Base-by-base conservation (phyloP, 2,329 filamentous ascomycete genomes). In the Aspergillus alliaceus region DNA sequence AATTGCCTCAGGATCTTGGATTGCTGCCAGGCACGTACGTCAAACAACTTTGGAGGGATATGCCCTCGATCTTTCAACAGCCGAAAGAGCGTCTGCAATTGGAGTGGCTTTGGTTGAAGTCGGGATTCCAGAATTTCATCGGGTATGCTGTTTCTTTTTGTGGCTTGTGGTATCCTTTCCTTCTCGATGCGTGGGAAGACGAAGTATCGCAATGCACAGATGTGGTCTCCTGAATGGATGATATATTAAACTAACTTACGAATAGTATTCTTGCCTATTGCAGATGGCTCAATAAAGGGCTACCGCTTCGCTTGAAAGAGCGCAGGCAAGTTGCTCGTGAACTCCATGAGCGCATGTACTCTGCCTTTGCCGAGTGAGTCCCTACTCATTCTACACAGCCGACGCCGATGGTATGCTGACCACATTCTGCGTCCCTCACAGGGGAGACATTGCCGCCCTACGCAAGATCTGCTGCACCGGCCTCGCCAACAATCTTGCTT, bases 271-370 rank as follows among this genome's bases (percentile, higher is more conserved):
- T 74, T 34, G 59, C 64, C 35, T 73, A 73, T 56, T 66, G 62
- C 60, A 75, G 73, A 64, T 70, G 63, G 51, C 51, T 69, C 27
- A 69, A 69, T 56, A 71, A 64, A 44, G 65, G 64, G 12, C 56
- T 72, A 25, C 74, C 75, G 25, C 64, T 79, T 18, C 61, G 70
- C n/a, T 54, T 75, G 24, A 61, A 59, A 22, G 65, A 73, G 40
- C 69, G 77, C 37, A 72, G 75, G 18, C 52, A 62, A 9, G 68
- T 76, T 37, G 78, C 75, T 11, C 67, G 68, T 39, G 61, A 71
- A 8, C 68, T 82, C n/a, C 79, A 83, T 57, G 58, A 70, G 46
- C 59, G 67, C 25, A 79, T 83, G 75, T 82, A 82, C 65, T 72
- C 64, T 24, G 71, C 76, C 22, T 80, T 82, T 59, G 79, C 80